Evolutionary conservation across 495 filamentous ascomycete species (phyloP).

Genomic region (Aspergillus incahuasiensis): DNA sequence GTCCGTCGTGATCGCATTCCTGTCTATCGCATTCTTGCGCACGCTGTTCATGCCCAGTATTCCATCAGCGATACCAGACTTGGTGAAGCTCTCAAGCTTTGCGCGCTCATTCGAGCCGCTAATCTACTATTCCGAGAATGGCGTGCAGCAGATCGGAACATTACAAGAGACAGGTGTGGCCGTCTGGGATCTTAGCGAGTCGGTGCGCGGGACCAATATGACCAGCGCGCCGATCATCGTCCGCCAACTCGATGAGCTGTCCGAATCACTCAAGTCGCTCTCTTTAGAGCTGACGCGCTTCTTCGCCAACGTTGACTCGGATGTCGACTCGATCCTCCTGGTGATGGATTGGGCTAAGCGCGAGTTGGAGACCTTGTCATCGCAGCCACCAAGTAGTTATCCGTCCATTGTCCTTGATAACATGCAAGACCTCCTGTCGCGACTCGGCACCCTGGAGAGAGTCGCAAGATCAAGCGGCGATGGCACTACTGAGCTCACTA

Average conservation of each 20-base stretch:
- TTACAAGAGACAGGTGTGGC: conserved; percentile 85
- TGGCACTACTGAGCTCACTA: conserved; percentile 33
- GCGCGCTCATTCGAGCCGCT: conserved; percentile 86
- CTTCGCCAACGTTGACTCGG: conserved; percentile 86
- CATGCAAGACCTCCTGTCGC: conserved; percentile 67
- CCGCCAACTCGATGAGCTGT: conserved; percentile 73
- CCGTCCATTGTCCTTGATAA: conserved; percentile 70
- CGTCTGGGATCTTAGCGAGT: conserved; percentile 89
- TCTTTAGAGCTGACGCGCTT: conserved; percentile 80
- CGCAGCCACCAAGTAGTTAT: conserved; percentile 49
- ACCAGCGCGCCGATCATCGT: conserved; percentile 82
- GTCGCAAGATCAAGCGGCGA: conserved; percentile 24
- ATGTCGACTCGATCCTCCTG: conserved; percentile 84
- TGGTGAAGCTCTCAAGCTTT: conserved; percentile 83
- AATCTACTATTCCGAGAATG: conserved; percentile 88
- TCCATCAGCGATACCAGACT: conserved; percentile 70
- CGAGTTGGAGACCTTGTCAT: conserved; percentile 60
- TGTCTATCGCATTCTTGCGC: conserved; percentile 57
- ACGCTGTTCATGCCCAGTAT: conserved; percentile 62
- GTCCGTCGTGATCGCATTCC: conserved; percentile 50
- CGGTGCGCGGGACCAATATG: conserved; percentile 82
- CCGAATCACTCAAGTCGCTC: conserved; percentile 74
- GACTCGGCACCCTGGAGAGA: conserved; percentile 62
- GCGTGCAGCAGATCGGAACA: conserved; percentile 74
- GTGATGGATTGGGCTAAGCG: conserved; percentile 94